These are phyloP conservation scores for Lepraria neglecta DNA, from an alignment of 495 filamentous ascomycete species.

Conservation along the genomic window DNA sequence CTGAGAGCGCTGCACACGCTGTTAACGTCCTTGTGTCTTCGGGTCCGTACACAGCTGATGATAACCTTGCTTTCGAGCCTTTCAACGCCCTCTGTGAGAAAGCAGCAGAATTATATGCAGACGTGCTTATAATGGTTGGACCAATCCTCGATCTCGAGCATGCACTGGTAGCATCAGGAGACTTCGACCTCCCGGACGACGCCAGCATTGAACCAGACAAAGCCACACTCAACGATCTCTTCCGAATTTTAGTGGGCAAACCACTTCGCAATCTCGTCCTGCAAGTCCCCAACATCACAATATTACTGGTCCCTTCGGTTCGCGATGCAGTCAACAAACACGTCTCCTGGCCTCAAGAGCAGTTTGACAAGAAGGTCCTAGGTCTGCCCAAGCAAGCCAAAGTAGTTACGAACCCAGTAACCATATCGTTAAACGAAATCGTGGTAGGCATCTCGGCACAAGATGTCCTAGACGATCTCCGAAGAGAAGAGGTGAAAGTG, in stretches of 20 bases:
- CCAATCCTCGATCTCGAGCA: conserved; percentile 91
- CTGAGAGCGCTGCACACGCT: conserved; percentile 49
- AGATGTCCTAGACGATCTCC: conserved; percentile 74
- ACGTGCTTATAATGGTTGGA: conserved; percentile 74
- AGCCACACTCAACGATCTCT: conserved; percentile 72
- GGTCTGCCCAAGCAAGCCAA: conserved; percentile 66
- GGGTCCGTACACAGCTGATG: conserved; percentile 86
- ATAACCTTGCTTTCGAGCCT: conserved; percentile 83
- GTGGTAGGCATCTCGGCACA: conserved; percentile 73
- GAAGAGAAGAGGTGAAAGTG: conserved; percentile 63
- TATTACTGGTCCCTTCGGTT: conserved; percentile 77
- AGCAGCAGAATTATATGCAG: conserved; percentile 66
- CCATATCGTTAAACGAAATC: conserved; percentile 76
- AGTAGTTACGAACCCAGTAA: conserved; percentile 83
- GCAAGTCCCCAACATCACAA: conserved; percentile 65
- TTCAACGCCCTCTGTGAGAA: conserved; percentile 71
- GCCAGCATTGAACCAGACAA: conserved; percentile 63
- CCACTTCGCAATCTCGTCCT: conserved; percentile 58
- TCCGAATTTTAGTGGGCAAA: conserved; percentile 68
- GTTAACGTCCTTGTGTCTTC: conserved; percentile 70
- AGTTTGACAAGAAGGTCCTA: conserved; percentile 61
- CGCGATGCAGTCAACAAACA: conserved; percentile 80
- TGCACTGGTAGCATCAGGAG: conserved; percentile 77
- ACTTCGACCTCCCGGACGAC: conserved; percentile 80
- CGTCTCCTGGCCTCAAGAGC: conserved; percentile 86